Evolutionary conservation across 2,329 filamentous ascomycete species (phyloP), one percentile per base, ranked within the genome.

Genomic region (Fusarium duplospermum): DNA sequence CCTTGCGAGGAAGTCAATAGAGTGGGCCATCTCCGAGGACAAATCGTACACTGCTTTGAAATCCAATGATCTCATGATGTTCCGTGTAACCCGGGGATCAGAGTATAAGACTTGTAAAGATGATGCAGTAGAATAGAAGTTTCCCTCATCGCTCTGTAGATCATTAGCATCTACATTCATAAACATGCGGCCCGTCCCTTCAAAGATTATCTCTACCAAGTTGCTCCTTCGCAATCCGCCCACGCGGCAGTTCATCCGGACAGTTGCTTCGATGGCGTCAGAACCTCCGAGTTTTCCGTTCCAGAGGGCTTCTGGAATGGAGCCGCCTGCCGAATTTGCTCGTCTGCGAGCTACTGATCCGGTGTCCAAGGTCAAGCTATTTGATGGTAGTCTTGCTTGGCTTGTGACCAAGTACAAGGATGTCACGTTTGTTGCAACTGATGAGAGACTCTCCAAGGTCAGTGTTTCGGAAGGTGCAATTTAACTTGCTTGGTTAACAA

Each of bases 331-430:
- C 6, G 85, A 87, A 71, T 87, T 84, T 63, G 84, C 84, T 4
- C 77, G 77, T 4, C 81, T 88, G 24, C 82, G 86, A 9, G 81
- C 80, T n/a, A 83, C 77, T 2, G 79, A 84, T 5, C 85, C 86
- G 0, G 80, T 88, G 6, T 86, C 86, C 0, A 76, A 79, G 64
- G 84, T 88, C 16, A 82, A 83, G 71, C 82, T 88, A 11, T 88
- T 82, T 67, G 86, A 88, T 72, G 84, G 83, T n/a, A 84, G 81
- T 58, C 71, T 82, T 16, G 83, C 85, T 6, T 88, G 86, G 86
- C 78, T 88, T 1, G 82, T 86, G 6, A 83, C 85, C 16, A 88
- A 87, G 76, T 82, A 87, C 73, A 81, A 84, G 56, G 86, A 88
- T 72, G 83, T 87, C 13, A 84, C 83, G 65, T 78, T 76, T 27